Conservation (phyloP, 2,329 filamentous ascomycete species). For the Microcera coccophila region DNA sequence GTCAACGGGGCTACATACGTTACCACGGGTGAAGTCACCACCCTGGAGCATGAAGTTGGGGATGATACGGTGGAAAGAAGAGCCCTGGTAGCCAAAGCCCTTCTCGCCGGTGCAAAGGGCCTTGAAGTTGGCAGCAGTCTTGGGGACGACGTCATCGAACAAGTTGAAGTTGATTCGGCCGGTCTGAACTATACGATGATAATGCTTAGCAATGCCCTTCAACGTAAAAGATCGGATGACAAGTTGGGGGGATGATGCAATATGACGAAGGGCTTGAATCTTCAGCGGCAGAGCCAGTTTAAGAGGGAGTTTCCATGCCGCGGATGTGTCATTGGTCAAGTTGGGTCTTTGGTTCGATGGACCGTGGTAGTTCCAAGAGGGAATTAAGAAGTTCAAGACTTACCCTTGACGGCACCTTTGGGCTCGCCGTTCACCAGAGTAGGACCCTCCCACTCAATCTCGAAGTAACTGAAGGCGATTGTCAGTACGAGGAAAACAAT, state of each 20-base stretch:
- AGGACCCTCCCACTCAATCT: slow-evolving; percentile 69
- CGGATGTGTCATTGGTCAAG: background rate
- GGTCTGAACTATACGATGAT: slow-evolving; percentile 53
- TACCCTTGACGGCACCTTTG: slow-evolving; percentile 58
- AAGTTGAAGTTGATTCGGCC: slow-evolving; percentile 88
- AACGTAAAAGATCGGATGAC: too few species aligned
- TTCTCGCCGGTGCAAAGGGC: slow-evolving; percentile 77
- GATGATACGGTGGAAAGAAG: slow-evolving; percentile 89
- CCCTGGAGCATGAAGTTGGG: slow-evolving; percentile 93
- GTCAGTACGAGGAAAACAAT: slow-evolving; percentile 18
- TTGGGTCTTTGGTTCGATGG: background rate
- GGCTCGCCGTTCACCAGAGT: slow-evolving; percentile 57
- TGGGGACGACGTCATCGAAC: slow-evolving; percentile 80
- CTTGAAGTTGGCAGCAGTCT: slow-evolving; percentile 81
- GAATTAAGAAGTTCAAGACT: slow-evolving; percentile 35
- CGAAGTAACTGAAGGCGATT: slow-evolving; percentile 57
- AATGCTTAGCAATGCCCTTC: too few species aligned
- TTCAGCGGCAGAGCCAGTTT: too few species aligned
- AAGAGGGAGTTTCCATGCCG: too few species aligned
- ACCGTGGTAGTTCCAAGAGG: slow-evolving; percentile 5
- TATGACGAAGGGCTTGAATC: too few species aligned
- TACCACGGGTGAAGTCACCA: slow-evolving; percentile 89
- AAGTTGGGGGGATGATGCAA: too few species aligned
- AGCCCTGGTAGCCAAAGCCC: slow-evolving; percentile 78
- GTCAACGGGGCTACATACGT: slow-evolving; percentile 59